Evolutionary conservation across 2,329 filamentous ascomycete species (phyloP), one percentile per base, ranked within the genome.

Genomic region (Aaosphaeria pasadenensis): DNA sequence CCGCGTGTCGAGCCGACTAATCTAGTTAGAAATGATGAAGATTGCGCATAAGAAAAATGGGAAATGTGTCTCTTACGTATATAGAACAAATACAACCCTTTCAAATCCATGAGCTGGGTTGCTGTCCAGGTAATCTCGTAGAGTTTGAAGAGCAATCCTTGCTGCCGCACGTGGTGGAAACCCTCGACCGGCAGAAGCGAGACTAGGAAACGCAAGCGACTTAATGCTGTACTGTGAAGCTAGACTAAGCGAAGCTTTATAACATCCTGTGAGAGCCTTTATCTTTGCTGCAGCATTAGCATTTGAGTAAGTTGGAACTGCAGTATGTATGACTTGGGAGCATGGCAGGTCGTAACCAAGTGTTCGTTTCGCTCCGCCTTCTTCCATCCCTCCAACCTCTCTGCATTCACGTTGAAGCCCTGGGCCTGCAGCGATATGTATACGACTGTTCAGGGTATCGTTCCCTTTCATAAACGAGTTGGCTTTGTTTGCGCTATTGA

Each of bases 161-260:
- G 66, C 63, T 30, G 68, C 67, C 5, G 60, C 49, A 7, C 58
- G 52, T 31, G 61, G 44, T n/a, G 64, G 61, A 40, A 68, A 67
- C 1, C 60, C 63, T 35, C 56, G 57, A 5, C 65, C 64, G 7
- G 67, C 66, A 7, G 60, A 55, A 11, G 58, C 64, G 3, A 71
- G 39, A 39, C 60, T 63, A 24, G 67, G 67, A 47, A 71, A 70
- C 0, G 65, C 68, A 9, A 71, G 50, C 1, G 58, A 66, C 33
- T 61, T 64, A 39, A 69, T 42, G 1, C 51, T 45, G 11, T 57
- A 42, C 2, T 52, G 44, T 6, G 51, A 48, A 4, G 65, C 66
- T 11, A 57, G 46, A 29, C 49, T 54, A 11, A 71, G 51, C 11
- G 52, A 53, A 44, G 47, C 59, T 6, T 58, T 59, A 44, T 71